Percentiles rank a stretch among this genome's conserved stretches.
phyloP scores from a whole-genome alignment of 2,329 filamentous ascomycete genomes.

The Arthroderma sp. region DNA sequence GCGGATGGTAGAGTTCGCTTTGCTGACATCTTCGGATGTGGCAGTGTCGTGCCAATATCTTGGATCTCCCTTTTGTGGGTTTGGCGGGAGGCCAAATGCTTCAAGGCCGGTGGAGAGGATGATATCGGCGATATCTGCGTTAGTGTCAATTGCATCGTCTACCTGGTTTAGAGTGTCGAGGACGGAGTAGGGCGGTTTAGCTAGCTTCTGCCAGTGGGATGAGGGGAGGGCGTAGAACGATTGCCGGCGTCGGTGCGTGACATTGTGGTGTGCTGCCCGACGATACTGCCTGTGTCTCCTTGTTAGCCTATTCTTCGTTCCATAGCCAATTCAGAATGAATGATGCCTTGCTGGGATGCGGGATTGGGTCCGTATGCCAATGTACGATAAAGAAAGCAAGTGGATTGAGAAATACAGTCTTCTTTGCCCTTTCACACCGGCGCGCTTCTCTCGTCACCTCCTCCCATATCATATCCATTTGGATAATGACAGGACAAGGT shows the following conservation, averaged over 20 bases:
- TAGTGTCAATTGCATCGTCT: slow-evolving; percentile 78
- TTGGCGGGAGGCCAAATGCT: slow-evolving; percentile 47
- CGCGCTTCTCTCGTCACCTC: no score
- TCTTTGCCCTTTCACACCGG: no score
- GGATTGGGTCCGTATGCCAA: no score
- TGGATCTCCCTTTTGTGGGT: slow-evolving; percentile 25
- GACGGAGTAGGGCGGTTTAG: slow-evolving; percentile 68
- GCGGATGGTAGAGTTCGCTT: slow-evolving; percentile 79
- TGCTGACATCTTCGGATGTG: slow-evolving; percentile 66
- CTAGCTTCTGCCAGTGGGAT: slow-evolving; percentile 70
- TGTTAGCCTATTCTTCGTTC: slow-evolving; percentile 3
- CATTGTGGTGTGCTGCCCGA: slow-evolving; percentile 72
- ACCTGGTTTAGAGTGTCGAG: slow-evolving; percentile 64
- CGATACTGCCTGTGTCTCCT: slow-evolving; percentile 57
- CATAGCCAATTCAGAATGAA: no score
- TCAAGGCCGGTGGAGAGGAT: slow-evolving; percentile 59
- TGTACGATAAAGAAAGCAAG: no score
- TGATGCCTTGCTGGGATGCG: no score
- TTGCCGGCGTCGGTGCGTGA: slow-evolving; percentile 78
- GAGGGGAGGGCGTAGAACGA: slow-evolving; percentile 85
- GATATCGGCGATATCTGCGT: slow-evolving; percentile 66
- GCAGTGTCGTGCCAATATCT: slow-evolving; percentile 57
- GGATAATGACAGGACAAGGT: no score
- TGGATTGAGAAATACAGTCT: no score
- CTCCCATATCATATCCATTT: not conserved